A percentile compares a stretch with the other conserved stretches of the same genome.
Evolutionary conservation across 176 grass and related monocot genomes (phyloP).

Genomic region (Dactylis glomerata): DNA sequence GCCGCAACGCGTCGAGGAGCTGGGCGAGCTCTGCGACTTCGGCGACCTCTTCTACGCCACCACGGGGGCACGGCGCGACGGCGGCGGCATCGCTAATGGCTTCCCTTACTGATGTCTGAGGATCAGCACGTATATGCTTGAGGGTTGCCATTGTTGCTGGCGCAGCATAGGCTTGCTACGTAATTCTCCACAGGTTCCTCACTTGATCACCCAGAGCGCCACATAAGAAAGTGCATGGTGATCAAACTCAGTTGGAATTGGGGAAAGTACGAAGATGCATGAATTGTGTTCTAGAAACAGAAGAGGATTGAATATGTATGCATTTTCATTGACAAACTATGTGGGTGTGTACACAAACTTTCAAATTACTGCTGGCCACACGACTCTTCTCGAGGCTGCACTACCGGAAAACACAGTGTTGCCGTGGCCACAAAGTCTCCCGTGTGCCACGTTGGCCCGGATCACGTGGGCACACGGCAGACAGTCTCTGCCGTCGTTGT

Average conservation of each 20-base stretch:
- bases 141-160: neutral
- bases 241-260: neutral
- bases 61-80: neutral
- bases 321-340: neutral
- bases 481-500: too few relatives aligned
- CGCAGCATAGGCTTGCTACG: neutral
- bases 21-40: constrained; percentile 40
- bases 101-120: constrained; percentile 27
- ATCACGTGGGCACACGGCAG: too few relatives aligned
- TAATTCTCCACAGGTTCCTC: neutral
- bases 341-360: neutral
- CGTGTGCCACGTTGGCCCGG: too few relatives aligned
- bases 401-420: too few relatives aligned
- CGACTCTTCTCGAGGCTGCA: too few relatives aligned
- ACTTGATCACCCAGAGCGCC: neutral
- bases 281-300: neutral
- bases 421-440: too few relatives aligned
- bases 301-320: neutral
- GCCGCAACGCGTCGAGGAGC: constrained; percentile 12
- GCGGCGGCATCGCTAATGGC: neutral
- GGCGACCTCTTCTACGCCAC: constrained; percentile 27
- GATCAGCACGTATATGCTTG: neutral
- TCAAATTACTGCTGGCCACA: too few relatives aligned
- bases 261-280: neutral
- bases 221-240: neutral